Base-by-base conservation (phyloP, 1,284 basidiomycete species). In the Apiotrichum laibachii region DNA sequence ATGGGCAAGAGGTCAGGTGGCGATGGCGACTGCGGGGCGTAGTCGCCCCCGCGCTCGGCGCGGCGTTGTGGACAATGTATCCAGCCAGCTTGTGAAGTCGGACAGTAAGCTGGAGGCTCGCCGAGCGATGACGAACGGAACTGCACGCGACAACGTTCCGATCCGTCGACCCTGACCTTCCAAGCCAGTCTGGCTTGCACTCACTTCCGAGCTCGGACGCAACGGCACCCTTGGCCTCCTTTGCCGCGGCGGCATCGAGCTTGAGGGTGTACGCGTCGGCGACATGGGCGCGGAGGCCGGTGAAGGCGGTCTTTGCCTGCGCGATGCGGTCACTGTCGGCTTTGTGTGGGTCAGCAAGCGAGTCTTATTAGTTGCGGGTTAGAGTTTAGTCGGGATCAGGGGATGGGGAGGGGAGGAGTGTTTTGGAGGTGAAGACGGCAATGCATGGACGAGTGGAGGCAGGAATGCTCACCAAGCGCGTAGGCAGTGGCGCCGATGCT, bases 401-500 rank as follows among this genome's bases (percentile, higher is more conserved):
- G 11, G 12, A 37, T 13, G 37, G 7, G 8, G 15, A 37, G 37
- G 37, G 37, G 37, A 3, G 15, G 37, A 10, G 37, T 31, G 26
- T 31, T 31, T 31, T 31, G 26, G 26, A 31, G 4, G 7, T 31
- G 5, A 39, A 13, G 16, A 16, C 37, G 11, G 4, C 37, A 39
- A 39, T 39, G 37, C 2, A 16, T 4, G 37, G 11, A 13, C n/a
- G n/a, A n/a, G n/a, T n/a, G 39, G 4, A n/a, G 15, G 40, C n/a
- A n/a, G 15, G 16, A 19, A 2, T 11, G n/a, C 55, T 5, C 22
- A 57, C 55, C 59, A 33, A 46, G 15, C 12, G 46, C 43, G 37
- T 61, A 61, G 4, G 55, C 48, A 7, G 26, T 34, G n/a, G 39
- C 58, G 26, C 54, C 55, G 34, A 21, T 35, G 40, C 51, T 40